Conservation (phyloP, 805 yeast species). For the Candida quercuum region DNA sequence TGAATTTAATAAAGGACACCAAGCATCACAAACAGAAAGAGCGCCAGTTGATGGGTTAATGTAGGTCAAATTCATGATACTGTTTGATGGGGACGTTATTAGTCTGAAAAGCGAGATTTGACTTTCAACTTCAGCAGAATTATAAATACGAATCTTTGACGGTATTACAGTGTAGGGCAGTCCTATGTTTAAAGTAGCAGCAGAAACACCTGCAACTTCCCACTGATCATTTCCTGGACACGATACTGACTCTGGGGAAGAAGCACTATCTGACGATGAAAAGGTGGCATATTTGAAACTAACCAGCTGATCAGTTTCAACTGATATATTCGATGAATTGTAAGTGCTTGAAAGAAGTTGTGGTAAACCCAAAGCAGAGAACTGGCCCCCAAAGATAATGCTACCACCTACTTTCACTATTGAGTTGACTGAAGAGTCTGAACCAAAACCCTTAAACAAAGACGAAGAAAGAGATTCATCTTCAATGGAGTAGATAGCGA, state of each 20-base stretch:
- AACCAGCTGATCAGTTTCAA: constrained; percentile 56
- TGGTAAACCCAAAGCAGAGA: constrained; percentile 38
- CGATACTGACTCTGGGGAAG: constrained; percentile 23
- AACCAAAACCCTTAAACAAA: constrained; percentile 75
- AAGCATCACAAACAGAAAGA: constrained; percentile 72
- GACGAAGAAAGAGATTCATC: constrained; percentile 37
- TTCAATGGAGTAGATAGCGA: constrained; percentile 55
- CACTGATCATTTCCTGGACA: constrained; percentile 62
- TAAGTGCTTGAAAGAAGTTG: constrained; percentile 23
- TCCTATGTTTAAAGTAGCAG: constrained; percentile 63
- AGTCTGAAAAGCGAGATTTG: constrained; percentile 63
- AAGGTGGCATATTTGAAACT: constrained; percentile 53
- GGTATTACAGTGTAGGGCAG: constrained; percentile 58
- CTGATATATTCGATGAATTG: constrained; percentile 33
- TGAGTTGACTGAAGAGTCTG: constrained; percentile 52
- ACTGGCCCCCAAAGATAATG: constrained; percentile 77
- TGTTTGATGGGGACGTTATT: constrained; percentile 69
- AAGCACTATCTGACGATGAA: constrained; percentile 32
- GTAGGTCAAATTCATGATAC: constrained; percentile 90
- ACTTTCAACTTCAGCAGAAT: constrained; percentile 41
- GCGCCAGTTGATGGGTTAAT: constrained; percentile 65
- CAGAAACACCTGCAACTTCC: constrained; percentile 39
- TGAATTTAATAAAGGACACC: constrained; percentile 65
- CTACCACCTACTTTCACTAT: constrained; percentile 49
- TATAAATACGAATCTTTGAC: constrained; percentile 66